Conservation (phyloP, 768 basidiomycete genomes). For the Krasilnikovozyma curviuscula region DNA sequence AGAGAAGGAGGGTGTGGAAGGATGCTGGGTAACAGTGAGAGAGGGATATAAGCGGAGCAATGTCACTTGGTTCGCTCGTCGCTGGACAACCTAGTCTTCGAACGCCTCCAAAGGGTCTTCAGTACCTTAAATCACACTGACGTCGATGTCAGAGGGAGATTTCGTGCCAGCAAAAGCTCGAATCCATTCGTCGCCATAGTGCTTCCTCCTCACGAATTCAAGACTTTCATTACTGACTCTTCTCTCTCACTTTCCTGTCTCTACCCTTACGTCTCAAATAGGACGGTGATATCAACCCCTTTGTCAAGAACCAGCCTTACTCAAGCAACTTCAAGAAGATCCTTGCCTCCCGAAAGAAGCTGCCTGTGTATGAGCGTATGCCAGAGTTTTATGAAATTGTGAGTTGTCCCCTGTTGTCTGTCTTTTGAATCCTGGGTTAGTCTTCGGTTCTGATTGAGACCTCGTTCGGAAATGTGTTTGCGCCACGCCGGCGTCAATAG, state of each 20-base stretch:
- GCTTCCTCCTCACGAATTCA: background rate
- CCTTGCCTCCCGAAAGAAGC: slow-evolving; percentile 57
- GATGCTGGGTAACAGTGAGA: too few relatives aligned
- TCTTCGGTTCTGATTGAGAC: too few relatives aligned
- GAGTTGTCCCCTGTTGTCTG: slow-evolving; percentile 28
- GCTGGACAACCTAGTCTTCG: background rate
- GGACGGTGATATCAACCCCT: slow-evolving; percentile 70
- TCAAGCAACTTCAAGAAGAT: slow-evolving; percentile 70
- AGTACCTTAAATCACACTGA: background rate
- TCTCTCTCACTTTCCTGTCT: background rate
- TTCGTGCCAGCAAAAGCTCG: background rate
- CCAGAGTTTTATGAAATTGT: slow-evolving; percentile 76
- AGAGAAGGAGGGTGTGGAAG: too few relatives aligned
- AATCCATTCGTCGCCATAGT: background rate
- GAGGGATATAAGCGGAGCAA: background rate
- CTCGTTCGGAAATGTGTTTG: too few relatives aligned
- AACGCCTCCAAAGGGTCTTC: background rate
- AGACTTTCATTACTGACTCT: background rate
- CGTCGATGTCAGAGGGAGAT: background rate
- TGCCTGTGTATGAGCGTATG: slow-evolving; percentile 87
- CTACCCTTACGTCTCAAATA: slow-evolving; percentile 19
- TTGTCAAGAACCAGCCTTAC: slow-evolving; percentile 53
- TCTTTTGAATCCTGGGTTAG: too few relatives aligned
- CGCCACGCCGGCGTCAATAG: too few relatives aligned
- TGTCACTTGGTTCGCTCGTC: background rate